phyloP scores from a whole-genome alignment of 148 eudicot species.

The Heliosperma pusillum region DNA sequence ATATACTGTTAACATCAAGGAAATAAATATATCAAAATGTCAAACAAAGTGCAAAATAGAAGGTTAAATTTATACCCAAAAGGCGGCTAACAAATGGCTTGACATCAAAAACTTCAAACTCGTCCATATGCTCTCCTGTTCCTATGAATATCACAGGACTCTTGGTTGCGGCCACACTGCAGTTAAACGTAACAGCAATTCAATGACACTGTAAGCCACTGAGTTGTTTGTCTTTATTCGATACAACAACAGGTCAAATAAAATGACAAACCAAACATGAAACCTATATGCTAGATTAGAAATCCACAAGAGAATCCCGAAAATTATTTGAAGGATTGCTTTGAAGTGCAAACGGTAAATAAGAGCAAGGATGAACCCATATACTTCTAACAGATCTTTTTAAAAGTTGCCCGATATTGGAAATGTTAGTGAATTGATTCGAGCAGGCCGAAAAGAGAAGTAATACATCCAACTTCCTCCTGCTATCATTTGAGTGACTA shows the following conservation, averaged over 20 bases:
- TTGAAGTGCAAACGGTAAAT: neutral
- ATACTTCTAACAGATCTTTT: neutral
- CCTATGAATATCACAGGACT: conserved; percentile 98
- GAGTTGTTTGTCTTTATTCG: neutral
- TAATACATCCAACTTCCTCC: neutral
- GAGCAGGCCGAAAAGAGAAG: neutral
- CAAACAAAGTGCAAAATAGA: neutral
- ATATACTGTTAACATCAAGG: neutral
- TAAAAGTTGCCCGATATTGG: neutral
- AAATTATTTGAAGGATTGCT: neutral
- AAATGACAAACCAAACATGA: conserved; percentile 7
- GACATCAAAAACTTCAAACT: conserved; percentile 94
- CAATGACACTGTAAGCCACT: neutral
- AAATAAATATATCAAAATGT: neutral
- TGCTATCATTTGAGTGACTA: neutral
- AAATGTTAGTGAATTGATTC: neutral
- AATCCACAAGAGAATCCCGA: neutral
- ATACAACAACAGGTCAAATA: neutral
- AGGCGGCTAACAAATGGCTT: conserved; percentile 98
- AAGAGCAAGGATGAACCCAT: neutral
- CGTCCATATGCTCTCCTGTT: conserved; percentile 99
- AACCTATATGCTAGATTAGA: neutral
- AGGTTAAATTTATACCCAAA: conserved; percentile 52
- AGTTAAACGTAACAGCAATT: conserved; percentile 7
- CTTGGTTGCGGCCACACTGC: conserved; percentile 98